phyloP scores from a whole-genome alignment of 2,329 filamentous ascomycete species.

The Penicillium griseofulvum region DNA sequence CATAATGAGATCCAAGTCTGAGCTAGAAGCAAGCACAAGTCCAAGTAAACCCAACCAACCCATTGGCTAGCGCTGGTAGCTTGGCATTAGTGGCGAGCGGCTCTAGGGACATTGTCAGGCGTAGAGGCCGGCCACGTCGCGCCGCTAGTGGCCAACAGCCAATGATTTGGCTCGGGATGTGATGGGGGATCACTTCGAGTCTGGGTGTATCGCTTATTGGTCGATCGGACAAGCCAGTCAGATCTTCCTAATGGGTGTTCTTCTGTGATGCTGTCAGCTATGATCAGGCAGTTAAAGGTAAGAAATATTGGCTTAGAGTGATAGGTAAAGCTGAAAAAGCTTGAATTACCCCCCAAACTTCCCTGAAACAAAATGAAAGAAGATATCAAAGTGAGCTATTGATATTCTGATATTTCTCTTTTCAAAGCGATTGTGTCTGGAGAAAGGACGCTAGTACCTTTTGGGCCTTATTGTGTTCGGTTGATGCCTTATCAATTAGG shows the following conservation, averaged over 20 bases:
- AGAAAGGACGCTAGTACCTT: not conserved
- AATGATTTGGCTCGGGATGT: conserved; percentile 21
- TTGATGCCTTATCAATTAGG: not conserved
- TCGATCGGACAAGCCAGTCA: conserved; percentile 1
- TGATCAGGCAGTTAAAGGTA: not conserved
- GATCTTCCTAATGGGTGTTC: not conserved
- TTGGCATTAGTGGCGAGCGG: conserved; percentile 23
- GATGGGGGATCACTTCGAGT: conserved; percentile 12
- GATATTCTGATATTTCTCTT: not conserved
- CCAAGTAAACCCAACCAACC: not conserved
- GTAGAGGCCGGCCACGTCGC: conserved; percentile 11
- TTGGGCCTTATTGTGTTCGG: not conserved
- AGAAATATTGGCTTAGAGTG: not conserved
- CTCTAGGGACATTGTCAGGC: conserved; percentile 22
- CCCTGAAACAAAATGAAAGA: not conserved
- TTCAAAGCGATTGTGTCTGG: conserved; percentile 2
- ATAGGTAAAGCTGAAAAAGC: not conserved
- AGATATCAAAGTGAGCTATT: not conserved
- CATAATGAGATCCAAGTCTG: not conserved
- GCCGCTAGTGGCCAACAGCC: conserved; percentile 14
- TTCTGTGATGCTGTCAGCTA: not conserved
- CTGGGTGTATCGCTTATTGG: conserved; percentile 16
- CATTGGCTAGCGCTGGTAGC: conserved; percentile 13
- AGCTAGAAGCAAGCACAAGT: not conserved
- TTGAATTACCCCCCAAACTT: not conserved